Conservation (phyloP, 2,329 filamentous ascomycete genomes). For the Aspergillus aculeatinus region DNA sequence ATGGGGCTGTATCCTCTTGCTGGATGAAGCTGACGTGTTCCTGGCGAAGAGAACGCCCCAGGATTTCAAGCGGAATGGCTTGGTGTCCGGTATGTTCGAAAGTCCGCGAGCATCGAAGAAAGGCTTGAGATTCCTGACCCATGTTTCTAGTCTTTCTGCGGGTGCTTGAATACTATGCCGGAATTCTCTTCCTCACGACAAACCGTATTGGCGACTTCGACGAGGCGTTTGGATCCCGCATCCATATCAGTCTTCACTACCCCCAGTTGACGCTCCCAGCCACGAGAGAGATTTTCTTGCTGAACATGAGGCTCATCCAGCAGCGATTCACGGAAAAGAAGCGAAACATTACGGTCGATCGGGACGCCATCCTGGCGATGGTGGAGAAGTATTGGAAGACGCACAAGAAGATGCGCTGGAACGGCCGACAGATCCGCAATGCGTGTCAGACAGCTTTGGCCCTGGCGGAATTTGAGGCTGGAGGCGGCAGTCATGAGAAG, state of each 20-base stretch:
- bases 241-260: constrained; percentile 49
- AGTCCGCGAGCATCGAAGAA: neutral
- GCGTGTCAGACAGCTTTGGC: constrained; percentile 38
- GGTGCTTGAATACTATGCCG: constrained; percentile 50
- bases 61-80: constrained; percentile 41
- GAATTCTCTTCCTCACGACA: constrained; percentile 50
- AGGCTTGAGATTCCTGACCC: constrained; percentile 7
- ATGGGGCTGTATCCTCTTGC: constrained; percentile 43
- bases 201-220: constrained; percentile 53
- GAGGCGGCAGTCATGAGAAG: constrained; percentile 6
- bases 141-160: constrained; percentile 44
- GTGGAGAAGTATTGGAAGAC: constrained; percentile 9
- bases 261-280: neutral
- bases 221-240: constrained; percentile 49
- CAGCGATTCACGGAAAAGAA: constrained; percentile 9
- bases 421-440: constrained; percentile 40
- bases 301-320: constrained; percentile 20
- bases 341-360: neutral
- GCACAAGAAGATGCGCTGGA: constrained; percentile 27
- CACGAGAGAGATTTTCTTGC: constrained; percentile 18
- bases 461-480: constrained; percentile 19
- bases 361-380: neutral
- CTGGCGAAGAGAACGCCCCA: constrained; percentile 35
- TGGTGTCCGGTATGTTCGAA: constrained; percentile 35
- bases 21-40: constrained; percentile 49